Conservation (phyloP, 2,329 filamentous ascomycete species). For the Penicillium sumatraense region DNA sequence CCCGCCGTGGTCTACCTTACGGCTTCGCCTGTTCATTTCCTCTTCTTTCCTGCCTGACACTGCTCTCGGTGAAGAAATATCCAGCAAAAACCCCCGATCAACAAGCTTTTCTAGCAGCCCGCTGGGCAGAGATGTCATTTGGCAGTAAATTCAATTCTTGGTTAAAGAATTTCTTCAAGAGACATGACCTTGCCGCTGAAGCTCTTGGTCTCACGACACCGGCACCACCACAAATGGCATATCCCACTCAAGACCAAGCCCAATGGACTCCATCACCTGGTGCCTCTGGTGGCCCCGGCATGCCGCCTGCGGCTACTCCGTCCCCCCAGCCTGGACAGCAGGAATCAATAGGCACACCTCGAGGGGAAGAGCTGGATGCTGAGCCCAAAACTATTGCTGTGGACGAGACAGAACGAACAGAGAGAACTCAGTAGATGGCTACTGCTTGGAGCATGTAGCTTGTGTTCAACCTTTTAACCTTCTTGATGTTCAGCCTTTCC, state of each 20-base stretch:
- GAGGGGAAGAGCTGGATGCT: slow-evolving; percentile 6
- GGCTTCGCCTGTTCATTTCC: slow-evolving; percentile 15
- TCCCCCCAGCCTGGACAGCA: not conserved
- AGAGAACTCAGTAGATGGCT: not conserved
- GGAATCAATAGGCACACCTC: not conserved
- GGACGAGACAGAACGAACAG: slow-evolving; percentile 5
- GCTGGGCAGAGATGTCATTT: slow-evolving; percentile 17
- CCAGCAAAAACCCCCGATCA: slow-evolving; percentile 15
- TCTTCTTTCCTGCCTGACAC: slow-evolving; percentile 12
- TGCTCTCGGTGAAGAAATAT: slow-evolving; percentile 14
- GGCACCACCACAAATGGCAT: not conserved
- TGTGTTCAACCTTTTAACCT: too few species aligned
- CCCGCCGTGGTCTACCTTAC: slow-evolving; percentile 14
- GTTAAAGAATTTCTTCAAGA: slow-evolving; percentile 16
- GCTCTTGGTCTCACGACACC: slow-evolving; percentile 1
- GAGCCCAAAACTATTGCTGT: slow-evolving; percentile 6
- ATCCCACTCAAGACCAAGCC: slow-evolving; percentile 2
- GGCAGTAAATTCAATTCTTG: slow-evolving; percentile 13
- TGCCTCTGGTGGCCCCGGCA: not conserved
- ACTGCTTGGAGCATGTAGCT: too few species aligned
- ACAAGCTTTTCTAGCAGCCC: slow-evolving; percentile 9
- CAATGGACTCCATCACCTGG: slow-evolving; percentile 7
- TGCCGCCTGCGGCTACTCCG: slow-evolving; percentile 6
- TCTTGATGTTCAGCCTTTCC: too few species aligned
- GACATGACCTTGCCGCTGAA: slow-evolving; percentile 12